Evolutionary conservation across 129 eudicot genomes (phyloP).

Genomic region (sunflower (Helianthus annuus)): DNA sequence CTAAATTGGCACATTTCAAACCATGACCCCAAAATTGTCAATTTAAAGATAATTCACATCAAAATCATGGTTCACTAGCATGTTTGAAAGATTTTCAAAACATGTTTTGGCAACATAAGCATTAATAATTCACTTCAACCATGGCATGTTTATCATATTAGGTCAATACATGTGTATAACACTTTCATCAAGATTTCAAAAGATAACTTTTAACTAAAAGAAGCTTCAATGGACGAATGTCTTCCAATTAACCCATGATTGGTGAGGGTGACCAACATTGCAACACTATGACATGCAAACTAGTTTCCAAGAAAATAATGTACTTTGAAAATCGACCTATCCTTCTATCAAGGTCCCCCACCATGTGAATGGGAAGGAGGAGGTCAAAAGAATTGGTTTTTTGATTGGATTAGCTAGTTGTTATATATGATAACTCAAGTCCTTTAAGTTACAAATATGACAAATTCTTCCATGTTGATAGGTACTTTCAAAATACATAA

Average conservation of each 20-base stretch:
- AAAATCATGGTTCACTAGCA: background rate
- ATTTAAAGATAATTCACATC: background rate
- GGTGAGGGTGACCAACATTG: background rate
- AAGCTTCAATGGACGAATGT: background rate
- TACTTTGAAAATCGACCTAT: background rate
- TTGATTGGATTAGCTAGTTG: background rate
- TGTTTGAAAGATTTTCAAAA: too few species aligned
- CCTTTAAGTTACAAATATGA: background rate
- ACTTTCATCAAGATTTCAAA: too few species aligned
- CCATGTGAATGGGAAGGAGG: background rate
- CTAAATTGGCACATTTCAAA: too few species aligned
- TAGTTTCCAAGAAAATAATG: background rate
- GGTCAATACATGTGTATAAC: background rate
- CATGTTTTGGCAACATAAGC: background rate
- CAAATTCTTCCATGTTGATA: background rate
- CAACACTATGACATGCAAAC: background rate
- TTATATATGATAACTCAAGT: background rate
- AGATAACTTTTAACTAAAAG: too few species aligned
- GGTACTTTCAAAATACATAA: background rate
- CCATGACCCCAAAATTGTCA: background rate
- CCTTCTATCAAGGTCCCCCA: background rate
- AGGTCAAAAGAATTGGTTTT: background rate
- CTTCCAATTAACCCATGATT: background rate
- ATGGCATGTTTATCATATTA: background rate
- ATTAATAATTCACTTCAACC: background rate